Base-by-base conservation (phyloP, 257 asterid genomes). In the Forsythia viridissima region DNA sequence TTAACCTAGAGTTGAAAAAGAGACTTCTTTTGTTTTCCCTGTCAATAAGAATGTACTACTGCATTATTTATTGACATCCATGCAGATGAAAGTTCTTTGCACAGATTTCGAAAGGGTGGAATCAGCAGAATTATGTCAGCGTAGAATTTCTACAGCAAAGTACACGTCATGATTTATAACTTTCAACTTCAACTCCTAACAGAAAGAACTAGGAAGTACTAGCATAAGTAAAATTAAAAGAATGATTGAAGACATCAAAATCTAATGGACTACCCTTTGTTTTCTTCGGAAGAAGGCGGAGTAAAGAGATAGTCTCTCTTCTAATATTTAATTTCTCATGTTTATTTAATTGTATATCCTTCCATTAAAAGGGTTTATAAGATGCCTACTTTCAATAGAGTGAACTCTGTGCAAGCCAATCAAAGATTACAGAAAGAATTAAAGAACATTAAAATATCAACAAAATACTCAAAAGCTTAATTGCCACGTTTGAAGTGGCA, bases 391-490 rank as follows among this genome's bases (percentile, higher is more conserved):
- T 44, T 73, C 42, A 39, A 30, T 20, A 66, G 70, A 63, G 71
- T 57, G 76, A 72, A 48, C 42, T 7, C 20, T 48, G 6, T 46
- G 48, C 59, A 21, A 6, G 39, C 72, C 30, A 3, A 70, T n/a
- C 67, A 66, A 76, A 30, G 59, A 68, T 30, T 66, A n/a, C 21
- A 42, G 78, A 39, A 68, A 18, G 12, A 16, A 44, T n/a, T 11
- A 10, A 0, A 46, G 11, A 72, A 43, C 15, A 55, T 72, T 16
- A 79, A 76, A 18, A 6, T 24, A 51, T 63, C 16, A 43, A 57
- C 12, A 18, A 43, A 37, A 80, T 63, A 70, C 42, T 15, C n/a
- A 48, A 77, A 86, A 63, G 16, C 71, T 18, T 37, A 40, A 74
- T 77, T 24, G 1, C 24, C 16, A 37, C 76, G 65, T 51, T 40